These are phyloP conservation scores for Tuctoria greenei DNA, from an alignment of 176 grass and related monocot species.

Conservation along the genomic window DNA sequence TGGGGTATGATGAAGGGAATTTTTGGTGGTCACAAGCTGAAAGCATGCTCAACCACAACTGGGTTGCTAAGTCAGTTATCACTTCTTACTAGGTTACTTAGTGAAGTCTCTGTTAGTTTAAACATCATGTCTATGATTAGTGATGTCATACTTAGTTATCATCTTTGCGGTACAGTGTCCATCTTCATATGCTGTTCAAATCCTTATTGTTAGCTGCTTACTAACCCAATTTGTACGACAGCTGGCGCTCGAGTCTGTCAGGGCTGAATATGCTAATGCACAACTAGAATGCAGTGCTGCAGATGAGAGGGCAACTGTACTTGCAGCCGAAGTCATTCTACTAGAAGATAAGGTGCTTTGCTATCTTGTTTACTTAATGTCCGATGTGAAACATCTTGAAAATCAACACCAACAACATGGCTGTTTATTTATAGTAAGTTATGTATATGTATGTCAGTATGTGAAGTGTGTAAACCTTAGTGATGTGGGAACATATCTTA, in stretches of 20 bases:
- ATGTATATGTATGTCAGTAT: no score
- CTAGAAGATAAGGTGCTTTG: slow-evolving; percentile 95
- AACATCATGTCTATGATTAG: background rate
- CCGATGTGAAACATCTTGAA: slow-evolving; percentile 30
- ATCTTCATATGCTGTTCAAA: slow-evolving; percentile 14
- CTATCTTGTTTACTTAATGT: slow-evolving; percentile 24
- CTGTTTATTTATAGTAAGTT: slow-evolving; percentile 2
- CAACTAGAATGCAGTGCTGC: slow-evolving; percentile 93
- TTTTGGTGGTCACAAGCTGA: slow-evolving; percentile 6
- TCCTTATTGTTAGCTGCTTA: slow-evolving; percentile 13
- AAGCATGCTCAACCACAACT: background rate
- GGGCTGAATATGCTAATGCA: slow-evolving; percentile 80
- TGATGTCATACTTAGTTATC: slow-evolving; percentile 3
- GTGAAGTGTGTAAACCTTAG: slow-evolving; percentile 3
- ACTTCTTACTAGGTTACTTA: background rate
- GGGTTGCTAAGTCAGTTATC: background rate
- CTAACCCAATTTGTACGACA: slow-evolving; percentile 42
- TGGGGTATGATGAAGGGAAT: no score
- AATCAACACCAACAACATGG: slow-evolving; percentile 17
- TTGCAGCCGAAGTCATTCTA: slow-evolving; percentile 96
- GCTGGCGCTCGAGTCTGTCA: slow-evolving; percentile 80
- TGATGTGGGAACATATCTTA: background rate
- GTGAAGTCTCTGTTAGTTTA: background rate
- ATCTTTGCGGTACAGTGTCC: background rate
- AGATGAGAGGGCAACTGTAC: slow-evolving; percentile 95